Evolutionary conservation across 345 rosid species (phyloP).

Genomic region (Garcia nutans): DNA sequence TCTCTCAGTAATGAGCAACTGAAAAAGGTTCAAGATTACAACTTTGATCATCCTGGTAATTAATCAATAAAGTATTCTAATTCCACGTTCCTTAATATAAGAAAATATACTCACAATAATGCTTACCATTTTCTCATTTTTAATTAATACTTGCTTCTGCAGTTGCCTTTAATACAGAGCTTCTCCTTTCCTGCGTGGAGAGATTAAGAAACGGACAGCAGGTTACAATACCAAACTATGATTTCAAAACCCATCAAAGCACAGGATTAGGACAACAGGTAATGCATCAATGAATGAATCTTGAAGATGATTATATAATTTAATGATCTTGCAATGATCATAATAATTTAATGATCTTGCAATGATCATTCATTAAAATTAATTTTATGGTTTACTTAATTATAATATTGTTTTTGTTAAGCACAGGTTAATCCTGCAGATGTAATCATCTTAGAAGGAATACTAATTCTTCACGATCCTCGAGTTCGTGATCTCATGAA

Average conservation of each 20-base stretch:
- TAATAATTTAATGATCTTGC: no score
- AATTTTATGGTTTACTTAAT: no score
- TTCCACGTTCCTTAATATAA: neutral
- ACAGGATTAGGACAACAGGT: constrained; percentile 49
- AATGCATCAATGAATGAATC: no score
- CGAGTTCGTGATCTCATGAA: constrained; percentile 80
- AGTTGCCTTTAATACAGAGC: constrained; percentile 84
- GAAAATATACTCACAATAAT: no score
- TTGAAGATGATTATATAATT: no score
- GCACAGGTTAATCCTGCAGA: no score
- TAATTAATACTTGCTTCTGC: constrained; percentile 1
- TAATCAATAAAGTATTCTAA: neutral
- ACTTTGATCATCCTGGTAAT: constrained; percentile 90
- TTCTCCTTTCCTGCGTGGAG: constrained; percentile 78
- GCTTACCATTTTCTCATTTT: neutral
- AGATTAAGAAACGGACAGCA: constrained; percentile 48
- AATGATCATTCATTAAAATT: no score
- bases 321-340: no score
- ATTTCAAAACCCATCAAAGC: constrained; percentile 76
- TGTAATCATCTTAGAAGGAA: no score
- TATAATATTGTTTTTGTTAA: no score
- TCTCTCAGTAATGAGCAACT: constrained; percentile 51
- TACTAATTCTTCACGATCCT: constrained; percentile 74
- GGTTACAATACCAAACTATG: constrained; percentile 64
- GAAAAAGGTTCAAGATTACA: constrained; percentile 55